A percentile compares a stretch with the other conserved stretches of the same genome.
Conservation (phyloP, 495 filamentous ascomycete species). For the Emericellopsis terricola region DNA sequence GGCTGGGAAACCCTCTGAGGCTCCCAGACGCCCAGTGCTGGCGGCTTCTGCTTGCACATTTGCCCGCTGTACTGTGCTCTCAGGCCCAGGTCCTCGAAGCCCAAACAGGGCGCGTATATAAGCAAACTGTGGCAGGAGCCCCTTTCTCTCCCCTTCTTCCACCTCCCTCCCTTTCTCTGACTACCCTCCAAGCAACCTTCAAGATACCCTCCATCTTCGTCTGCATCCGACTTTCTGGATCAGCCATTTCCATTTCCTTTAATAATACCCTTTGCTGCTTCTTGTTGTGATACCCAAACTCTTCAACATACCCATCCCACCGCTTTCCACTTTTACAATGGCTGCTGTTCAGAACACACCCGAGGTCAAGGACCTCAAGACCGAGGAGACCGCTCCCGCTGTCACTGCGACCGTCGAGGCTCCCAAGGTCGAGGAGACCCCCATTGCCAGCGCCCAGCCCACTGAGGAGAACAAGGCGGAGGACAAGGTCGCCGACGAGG, state of each 20-base stretch:
- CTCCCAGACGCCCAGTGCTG: too few species aligned
- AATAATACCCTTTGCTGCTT: constrained; percentile 1
- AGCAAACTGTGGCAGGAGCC: too few species aligned
- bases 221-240: too few species aligned
- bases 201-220: not conserved
- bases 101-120: too few species aligned
- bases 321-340: constrained; percentile 17
- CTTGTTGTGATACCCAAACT: constrained; percentile 3
- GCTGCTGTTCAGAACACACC: constrained; percentile 1
- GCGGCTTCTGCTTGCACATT: too few species aligned
- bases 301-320: constrained; percentile 11
- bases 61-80: too few species aligned
- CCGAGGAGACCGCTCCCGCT: constrained; percentile 21
- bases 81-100: too few species aligned
- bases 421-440: constrained; percentile 26
- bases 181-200: too few species aligned
- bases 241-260: constrained; percentile 2
- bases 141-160: constrained; percentile 5
- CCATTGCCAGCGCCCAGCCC: constrained; percentile 20
- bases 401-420: constrained; percentile 24
- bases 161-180: constrained; percentile 6
- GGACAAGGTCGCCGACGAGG: constrained; percentile 20
- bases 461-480: constrained; percentile 24
- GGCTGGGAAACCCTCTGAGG: too few species aligned
- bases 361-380: constrained; percentile 9